These are phyloP conservation scores for Isabelozyma heimii DNA, from an alignment of 805 yeast species.

Conservation along the genomic window DNA sequence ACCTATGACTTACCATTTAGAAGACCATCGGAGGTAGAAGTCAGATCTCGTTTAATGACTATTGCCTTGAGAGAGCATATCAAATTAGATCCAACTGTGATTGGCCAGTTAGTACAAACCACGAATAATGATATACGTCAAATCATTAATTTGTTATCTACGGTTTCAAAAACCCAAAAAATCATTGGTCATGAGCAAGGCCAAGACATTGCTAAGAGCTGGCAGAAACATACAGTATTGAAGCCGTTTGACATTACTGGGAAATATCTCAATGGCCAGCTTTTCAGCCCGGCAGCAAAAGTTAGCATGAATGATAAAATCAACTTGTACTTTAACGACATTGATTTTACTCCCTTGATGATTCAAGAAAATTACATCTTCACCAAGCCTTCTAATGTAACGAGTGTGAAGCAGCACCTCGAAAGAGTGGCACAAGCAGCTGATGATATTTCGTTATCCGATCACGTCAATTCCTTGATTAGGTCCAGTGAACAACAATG, in stretches of 20 bases:
- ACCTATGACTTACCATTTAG: constrained; percentile 80
- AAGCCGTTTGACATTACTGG: constrained; percentile 90
- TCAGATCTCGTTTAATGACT: constrained; percentile 82
- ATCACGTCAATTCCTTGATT: constrained; percentile 74
- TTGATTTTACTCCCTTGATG: constrained; percentile 93
- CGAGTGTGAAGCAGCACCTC: constrained; percentile 51
- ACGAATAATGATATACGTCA: constrained; percentile 93
- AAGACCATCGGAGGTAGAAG: constrained; percentile 80
- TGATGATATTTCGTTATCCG: constrained; percentile 81
- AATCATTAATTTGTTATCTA: constrained; percentile 83
- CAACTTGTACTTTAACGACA: constrained; percentile 88
- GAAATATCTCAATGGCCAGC: constrained; percentile 56
- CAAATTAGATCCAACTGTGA: constrained; percentile 72
- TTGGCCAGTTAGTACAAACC: constrained; percentile 80
- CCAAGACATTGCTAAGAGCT: constrained; percentile 58
- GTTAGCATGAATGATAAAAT: constrained; percentile 75
- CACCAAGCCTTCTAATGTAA: constrained; percentile 54
- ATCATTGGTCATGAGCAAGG: constrained; percentile 61
- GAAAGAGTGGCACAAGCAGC: constrained; percentile 75
- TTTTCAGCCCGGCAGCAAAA: constrained; percentile 51
- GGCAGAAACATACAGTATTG: constrained; percentile 88
- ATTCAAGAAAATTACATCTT: constrained; percentile 86
- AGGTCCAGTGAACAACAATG: constrained; percentile 92
- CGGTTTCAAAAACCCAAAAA: constrained; percentile 74
- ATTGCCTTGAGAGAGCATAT: constrained; percentile 85